Percentiles rank a stretch among this genome's conserved stretches.
Conservation (phyloP, 2,329 filamentous ascomycete species). For the Hymenotorrendiella dingleyae region DNA sequence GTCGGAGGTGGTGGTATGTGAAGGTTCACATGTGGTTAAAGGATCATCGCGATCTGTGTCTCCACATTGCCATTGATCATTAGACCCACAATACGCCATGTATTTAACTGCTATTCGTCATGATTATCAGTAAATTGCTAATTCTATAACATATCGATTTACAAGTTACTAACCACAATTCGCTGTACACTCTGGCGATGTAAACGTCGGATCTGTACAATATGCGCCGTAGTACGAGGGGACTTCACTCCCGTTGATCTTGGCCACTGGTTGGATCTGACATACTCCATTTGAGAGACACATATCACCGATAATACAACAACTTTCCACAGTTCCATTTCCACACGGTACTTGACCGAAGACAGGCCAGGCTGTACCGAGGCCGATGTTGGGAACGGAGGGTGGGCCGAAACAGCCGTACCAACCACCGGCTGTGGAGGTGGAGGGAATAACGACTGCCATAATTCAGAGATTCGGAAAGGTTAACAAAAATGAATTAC, state of each 20-base stretch:
- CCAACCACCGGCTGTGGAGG: background rate
- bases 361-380: background rate
- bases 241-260: background rate
- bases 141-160: background rate
- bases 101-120: conserved; percentile 1
- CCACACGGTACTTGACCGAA: background rate
- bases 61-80: background rate
- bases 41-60: background rate
- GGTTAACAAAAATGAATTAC: too few species aligned
- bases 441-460: too few species aligned
- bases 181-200: background rate
- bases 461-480: too few species aligned
- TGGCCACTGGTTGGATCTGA: background rate
- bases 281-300: background rate
- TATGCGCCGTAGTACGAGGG: conserved; percentile 1
- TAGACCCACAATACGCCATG: background rate
- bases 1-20: background rate
- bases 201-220: background rate
- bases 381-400: too few species aligned
- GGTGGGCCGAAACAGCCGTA: background rate
- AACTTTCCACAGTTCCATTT: conserved; percentile 1
- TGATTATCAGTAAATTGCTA: too few species aligned
- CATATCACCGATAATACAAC: background rate
- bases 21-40: background rate
- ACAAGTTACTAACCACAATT: background rate